Evolutionary conservation across 106 monocot species (phyloP), one percentile per base, ranked within the genome.

Genomic region (Dendrobium catenatum): DNA sequence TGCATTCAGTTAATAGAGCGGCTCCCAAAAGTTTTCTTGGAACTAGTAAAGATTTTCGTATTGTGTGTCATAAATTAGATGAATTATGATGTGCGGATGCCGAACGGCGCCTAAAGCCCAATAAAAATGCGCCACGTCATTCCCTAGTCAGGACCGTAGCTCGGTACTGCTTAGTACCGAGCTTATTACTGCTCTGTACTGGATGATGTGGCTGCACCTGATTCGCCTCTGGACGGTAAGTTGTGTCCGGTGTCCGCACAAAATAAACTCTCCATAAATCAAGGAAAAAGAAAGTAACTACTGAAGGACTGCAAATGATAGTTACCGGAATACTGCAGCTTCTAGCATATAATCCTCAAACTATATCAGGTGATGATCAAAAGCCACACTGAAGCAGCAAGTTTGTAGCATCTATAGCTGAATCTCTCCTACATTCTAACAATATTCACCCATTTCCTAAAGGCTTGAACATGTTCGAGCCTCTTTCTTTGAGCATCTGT

Each of bases 401-500:
- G 61, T 61, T 61, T 6, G 22, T 61, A 8, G 22, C 26, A 4
- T 76, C 26, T 24, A 47, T 11, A 76, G 27, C 13, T 47, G 19
- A 27, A 51, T 49, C 24, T 26, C 49, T 76, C 11, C 49, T 24
- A 47, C 2, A 0, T 5, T 48, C 26, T 49, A 76, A 73, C 76
- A 68, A 96, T 89, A 44, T 89, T 88, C 10, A 73, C 87, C 87
- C 89, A 96, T 83, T 77, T 84, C 82, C 88, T 86, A 80, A 99
- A 93, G 80, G 89, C 88, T 67, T 72, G 79, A 76, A 99, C 99
- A 89, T 93, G 80, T 77, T 91, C 93, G 55, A 95, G 81, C 80
- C 99, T 93, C 78, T 86, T 93, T 61, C 85, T 93, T 51, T 95
- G 95, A 81, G 80, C 91, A 82, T 93, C 93, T 64, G 89, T 91